Evolutionary conservation across 257 asterid species (phyloP), one percentile per base, ranked within the genome.

Genomic region (Nicotiana tabacum): DNA sequence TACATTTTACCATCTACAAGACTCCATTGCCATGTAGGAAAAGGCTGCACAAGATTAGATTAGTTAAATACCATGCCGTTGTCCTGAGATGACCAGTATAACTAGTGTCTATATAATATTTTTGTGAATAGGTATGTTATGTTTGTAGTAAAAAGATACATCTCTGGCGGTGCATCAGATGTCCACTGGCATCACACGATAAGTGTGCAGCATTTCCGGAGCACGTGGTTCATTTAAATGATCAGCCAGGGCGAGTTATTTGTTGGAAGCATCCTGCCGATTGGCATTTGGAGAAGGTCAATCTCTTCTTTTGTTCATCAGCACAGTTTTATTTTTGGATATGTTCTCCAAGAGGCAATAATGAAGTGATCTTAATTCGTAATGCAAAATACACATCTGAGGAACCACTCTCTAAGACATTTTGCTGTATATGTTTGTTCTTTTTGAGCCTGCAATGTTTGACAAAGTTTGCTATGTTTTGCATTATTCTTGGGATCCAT

Each of bases 181-280:
- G 99, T 81, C 89, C 90, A 66, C 83, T 89, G 58, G 98, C 99
- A 83, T 90, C 89, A 24, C 99, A 95, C 86, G 89, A 86, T 56
- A 91, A 88, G 84, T 95, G 99, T 83, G 92, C 90, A 32, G 93
- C 99, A 84, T 95, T 94, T 85, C 92, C 92, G 4, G 96, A 94
- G 87, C 84, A 92, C 70, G 97, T 92, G 83, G 51, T 94, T 65
- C 85, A 82, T 82, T 68, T 91, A 64, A 90, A 86, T 84, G 88
- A 88, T 87, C 90, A 88, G 65, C 94, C 96, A 53, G 94, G 95
- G 58, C 93, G 90, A 89, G 93, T 86, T 66, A 88, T 95, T 85
- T 95, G 99, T 86, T 95, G 99, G 99, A 92, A 86, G 87, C 99
- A 95, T 90, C 83, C 88, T 32, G 56, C 88, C 62, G 95, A 95